These are phyloP conservation scores for Scheffersomyces segobiensis DNA, from an alignment of 1,139 yeast genomes.

Conservation along the genomic window DNA sequence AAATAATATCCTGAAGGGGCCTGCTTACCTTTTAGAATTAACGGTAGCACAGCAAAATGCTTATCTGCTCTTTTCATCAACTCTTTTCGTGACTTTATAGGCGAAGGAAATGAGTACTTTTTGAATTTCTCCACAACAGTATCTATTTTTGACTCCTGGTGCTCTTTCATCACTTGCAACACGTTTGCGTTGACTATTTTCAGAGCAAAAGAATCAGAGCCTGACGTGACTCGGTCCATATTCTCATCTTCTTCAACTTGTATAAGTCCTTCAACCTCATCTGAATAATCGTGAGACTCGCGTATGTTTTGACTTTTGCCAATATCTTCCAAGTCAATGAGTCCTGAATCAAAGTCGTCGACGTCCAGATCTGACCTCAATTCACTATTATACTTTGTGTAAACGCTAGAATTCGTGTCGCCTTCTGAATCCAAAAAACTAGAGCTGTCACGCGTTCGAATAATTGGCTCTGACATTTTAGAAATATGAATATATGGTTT, in stretches of 20 bases:
- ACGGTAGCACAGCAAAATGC: slow-evolving; percentile 35
- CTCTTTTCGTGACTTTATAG: slow-evolving; percentile 24
- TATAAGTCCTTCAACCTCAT: slow-evolving; percentile 2
- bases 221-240: background rate
- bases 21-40: slow-evolving; percentile 43
- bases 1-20: slow-evolving; percentile 49
- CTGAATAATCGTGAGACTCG: background rate
- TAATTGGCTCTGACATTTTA: background rate
- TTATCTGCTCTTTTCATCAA: slow-evolving; percentile 26
- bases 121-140: slow-evolving; percentile 21
- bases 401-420: background rate
- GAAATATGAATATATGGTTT: background rate
- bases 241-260: slow-evolving; percentile 3
- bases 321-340: background rate
- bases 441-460: background rate
- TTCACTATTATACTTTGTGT: too few relatives aligned
- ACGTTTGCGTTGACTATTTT: slow-evolving; percentile 8
- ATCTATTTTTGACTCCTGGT: slow-evolving; percentile 14
- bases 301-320: background rate
- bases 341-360: background rate
- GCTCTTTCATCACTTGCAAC: slow-evolving; percentile 13
- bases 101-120: slow-evolving; percentile 23
- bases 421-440: background rate
- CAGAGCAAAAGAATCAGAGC: slow-evolving; percentile 6
- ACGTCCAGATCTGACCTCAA: background rate